Conservation (phyloP, 176 grass and related monocot species). For the Oryza brachyantha region DNA sequence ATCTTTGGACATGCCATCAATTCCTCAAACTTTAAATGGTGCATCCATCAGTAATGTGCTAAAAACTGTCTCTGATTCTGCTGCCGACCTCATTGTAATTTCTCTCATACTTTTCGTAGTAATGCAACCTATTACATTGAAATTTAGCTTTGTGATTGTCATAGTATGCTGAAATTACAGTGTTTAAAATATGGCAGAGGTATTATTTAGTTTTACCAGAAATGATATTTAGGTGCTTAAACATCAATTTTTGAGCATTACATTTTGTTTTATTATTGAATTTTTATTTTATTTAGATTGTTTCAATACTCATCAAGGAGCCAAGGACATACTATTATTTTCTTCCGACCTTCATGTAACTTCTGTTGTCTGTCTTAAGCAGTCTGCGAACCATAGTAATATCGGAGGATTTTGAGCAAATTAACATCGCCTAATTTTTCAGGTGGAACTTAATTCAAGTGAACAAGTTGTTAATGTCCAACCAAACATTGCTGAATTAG, state of each 20-base stretch:
- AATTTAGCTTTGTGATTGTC: too few species aligned
- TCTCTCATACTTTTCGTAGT: neutral
- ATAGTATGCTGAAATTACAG: too few species aligned
- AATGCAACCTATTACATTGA: neutral
- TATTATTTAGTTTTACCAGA: too few species aligned
- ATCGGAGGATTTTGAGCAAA: neutral
- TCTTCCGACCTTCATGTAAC: too few species aligned
- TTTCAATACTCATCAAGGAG: too few species aligned
- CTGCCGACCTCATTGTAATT: neutral
- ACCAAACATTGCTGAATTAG: slow-evolving; percentile 54
- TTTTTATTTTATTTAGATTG: too few species aligned
- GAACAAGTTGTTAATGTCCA: slow-evolving; percentile 46
- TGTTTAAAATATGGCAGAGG: neutral
- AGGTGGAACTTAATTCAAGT: slow-evolving; percentile 52
- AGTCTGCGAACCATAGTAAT: too few species aligned
- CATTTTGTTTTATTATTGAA: too few species aligned
- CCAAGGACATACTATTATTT: too few species aligned
- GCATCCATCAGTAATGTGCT: neutral
- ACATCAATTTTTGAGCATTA: too few species aligned
- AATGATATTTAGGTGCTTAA: too few species aligned
- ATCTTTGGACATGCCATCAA: neutral
- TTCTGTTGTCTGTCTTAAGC: too few species aligned
- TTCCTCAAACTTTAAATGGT: neutral
- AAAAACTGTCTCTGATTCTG: neutral
- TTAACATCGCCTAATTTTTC: neutral